Base-by-base conservation (phyloP, 768 basidiomycete genomes). In the Albatrellus ellisii region DNA sequence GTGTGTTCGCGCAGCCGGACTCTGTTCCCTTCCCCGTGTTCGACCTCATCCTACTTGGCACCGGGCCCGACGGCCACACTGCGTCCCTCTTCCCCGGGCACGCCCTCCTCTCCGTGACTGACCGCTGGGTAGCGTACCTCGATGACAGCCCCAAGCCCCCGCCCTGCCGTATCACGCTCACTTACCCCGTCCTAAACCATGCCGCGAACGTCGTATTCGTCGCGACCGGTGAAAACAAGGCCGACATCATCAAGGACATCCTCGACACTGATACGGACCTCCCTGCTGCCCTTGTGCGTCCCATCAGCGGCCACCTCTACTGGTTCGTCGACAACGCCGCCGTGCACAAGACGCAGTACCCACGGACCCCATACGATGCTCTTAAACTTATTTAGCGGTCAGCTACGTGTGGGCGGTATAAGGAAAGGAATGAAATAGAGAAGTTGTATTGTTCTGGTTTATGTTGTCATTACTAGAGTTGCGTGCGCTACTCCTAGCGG, bases 61-160 rank as follows among this genome's bases (percentile, higher is more conserved):
- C 92, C 73, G 95, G 95, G 24, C 87, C 86, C 4, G 95, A 97
- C 58, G 94, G 94, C n/a, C 95, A 99, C 68, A 98, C 94, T 31
- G 90, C 84, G 47, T 91, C 87, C 6, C 79, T 99, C 51, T 99
- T 99, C 75, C 95, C 95, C 7, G 84, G 72, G n/a, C 94, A 98
- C 56, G 63, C 60, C 27, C 72, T 97, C 28, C 72, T 99, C 37
- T 46, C 63, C n/a, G 94, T 95, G 63, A 73, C 69, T 38, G 88
- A 89, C 59, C 75, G 87, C 46, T 99, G 95, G 95, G 86, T 99
- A 18, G 94, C 92, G 1, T 83, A 77, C 60, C 67, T 99, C 54
- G 78, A 85, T 15, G 89, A 98, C 64, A 84, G 84, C 28, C 95
- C 95, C 18, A 98, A 99, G 62, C 89, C 89, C 0, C 95, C 95